Base-by-base conservation (phyloP, 352 stramenopile species). In the Chrysophaeum taylorii region DNA sequence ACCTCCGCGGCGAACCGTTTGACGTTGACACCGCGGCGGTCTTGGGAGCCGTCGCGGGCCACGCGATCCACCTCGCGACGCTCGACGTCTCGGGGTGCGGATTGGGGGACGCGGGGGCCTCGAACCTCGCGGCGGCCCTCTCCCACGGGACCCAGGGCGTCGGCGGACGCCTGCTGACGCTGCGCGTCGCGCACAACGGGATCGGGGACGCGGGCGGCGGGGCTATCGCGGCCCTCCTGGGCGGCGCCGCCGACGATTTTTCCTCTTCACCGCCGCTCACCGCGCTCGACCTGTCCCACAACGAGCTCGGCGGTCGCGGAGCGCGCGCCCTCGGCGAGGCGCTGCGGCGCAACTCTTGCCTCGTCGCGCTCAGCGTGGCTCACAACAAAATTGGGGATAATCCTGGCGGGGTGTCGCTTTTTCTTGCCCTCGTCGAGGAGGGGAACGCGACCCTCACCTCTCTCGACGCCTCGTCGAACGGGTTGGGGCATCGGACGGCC, bases 201-300 rank as follows among this genome's bases (percentile, higher is more conserved):
- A 66, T 66, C 57, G 9, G 36, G 1, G 57, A 66, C 57, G 33
- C 35, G 14, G 57, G 57, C 57, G 35, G 29, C 57, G 14, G 9
- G 12, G 57, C 57, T 5, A 23, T 66, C 18, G 36, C 33, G 2
- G 31, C 57, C 1, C 35, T 66, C 1, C 33, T 66, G 36, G 57
- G 12, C 18, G 48, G 7, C 18, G 48, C 18, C 48, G 48, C 48
- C 2, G 57, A 66, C 57, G 14, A 16, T 9, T 36, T 66, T 5
- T 5, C 27, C 57, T 42, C 15, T 1, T 4, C 9, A 23, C 27
- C 14, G 14, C 57, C 57, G 33, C 36, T 66, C 18, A 66, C 57
- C 9, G 57, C 57, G 5, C 57, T 66, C 14, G 57, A 66, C 35
- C 14, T 66, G 33, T 33, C 12, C 2, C 57, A 66, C 57, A 66